Percentiles rank a stretch among this genome's conserved stretches.
Conservation (phyloP, 768 basidiomycete genomes). For the Boletus rubescentipes region DNA sequence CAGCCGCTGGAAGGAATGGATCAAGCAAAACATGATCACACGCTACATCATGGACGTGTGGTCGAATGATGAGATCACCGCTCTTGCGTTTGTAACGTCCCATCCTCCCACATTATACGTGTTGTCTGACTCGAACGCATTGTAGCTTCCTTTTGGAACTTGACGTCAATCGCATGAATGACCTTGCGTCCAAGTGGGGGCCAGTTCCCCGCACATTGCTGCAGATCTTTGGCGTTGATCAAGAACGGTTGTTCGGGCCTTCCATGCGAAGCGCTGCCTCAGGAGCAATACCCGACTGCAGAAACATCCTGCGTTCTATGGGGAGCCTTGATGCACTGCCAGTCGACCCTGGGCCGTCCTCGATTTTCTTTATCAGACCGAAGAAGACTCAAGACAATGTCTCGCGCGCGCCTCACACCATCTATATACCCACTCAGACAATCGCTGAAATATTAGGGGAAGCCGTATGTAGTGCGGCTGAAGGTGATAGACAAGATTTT, state of each 20-base stretch:
- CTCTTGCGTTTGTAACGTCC: constrained; percentile 1
- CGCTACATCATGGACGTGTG: constrained; percentile 6
- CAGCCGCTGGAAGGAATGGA: constrained; percentile 6
- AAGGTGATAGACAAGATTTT: constrained; percentile 3
- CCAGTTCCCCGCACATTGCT: constrained; percentile 1
- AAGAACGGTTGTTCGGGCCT: not conserved
- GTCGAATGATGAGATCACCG: not conserved
- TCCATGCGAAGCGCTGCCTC: not conserved
- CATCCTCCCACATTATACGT: not conserved
- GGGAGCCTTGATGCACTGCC: not conserved
- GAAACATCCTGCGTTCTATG: not conserved
- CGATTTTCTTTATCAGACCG: constrained; percentile 2
- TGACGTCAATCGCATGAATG: not conserved
- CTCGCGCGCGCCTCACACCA: not conserved
- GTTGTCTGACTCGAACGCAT: not conserved
- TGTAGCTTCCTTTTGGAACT: not conserved
- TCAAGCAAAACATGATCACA: not conserved
- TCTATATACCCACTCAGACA: not conserved
- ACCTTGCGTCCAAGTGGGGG: not conserved
- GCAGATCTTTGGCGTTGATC: not conserved
- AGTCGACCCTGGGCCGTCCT: not conserved
- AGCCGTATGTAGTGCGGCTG: not conserved
- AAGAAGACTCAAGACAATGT: not conserved
- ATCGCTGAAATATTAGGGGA: not conserved
- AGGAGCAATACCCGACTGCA: not conserved